Evolutionary conservation across 805 yeast genomes (phyloP).

Genomic region (Lipomyces oligophaga): DNA sequence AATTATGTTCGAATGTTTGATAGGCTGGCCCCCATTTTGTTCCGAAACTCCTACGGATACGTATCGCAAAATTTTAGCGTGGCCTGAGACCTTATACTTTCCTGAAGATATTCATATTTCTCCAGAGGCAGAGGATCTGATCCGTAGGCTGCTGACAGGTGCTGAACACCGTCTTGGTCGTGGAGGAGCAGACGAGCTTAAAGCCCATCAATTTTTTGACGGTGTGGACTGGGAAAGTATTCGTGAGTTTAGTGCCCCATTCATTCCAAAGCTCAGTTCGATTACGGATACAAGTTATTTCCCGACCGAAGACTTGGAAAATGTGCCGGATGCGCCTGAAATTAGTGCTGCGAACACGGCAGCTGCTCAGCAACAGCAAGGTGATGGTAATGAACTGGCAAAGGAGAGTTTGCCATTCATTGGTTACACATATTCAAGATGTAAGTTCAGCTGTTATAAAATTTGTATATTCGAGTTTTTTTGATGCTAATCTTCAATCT

Average conservation of each 20-base stretch:
- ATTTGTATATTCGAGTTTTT: not conserved
- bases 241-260: slow-evolving; percentile 85
- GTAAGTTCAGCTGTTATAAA: slow-evolving; percentile 47
- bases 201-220: slow-evolving; percentile 84
- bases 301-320: slow-evolving; percentile 95
- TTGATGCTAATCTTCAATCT: not conserved
- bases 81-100: slow-evolving; percentile 82
- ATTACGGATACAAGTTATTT: slow-evolving; percentile 95
- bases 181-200: slow-evolving; percentile 90
- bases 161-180: slow-evolving; percentile 81
- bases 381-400: slow-evolving; percentile 13
- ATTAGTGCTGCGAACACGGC: slow-evolving; percentile 27
- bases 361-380: slow-evolving; percentile 8
- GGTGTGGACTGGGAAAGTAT: slow-evolving; percentile 96
- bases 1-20: slow-evolving; percentile 91
- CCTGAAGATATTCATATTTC: slow-evolving; percentile 90
- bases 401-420: slow-evolving; percentile 89
- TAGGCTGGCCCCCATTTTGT: slow-evolving; percentile 98
- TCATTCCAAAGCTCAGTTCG: slow-evolving; percentile 84
- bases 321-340: slow-evolving; percentile 71
- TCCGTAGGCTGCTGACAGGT: slow-evolving; percentile 68
- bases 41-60: slow-evolving; percentile 94
- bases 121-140: slow-evolving; percentile 83
- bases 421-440: slow-evolving; percentile 93
- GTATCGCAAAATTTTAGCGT: slow-evolving; percentile 81